Conservation (phyloP, 345 rosid species). For the Lepidium africanum region DNA sequence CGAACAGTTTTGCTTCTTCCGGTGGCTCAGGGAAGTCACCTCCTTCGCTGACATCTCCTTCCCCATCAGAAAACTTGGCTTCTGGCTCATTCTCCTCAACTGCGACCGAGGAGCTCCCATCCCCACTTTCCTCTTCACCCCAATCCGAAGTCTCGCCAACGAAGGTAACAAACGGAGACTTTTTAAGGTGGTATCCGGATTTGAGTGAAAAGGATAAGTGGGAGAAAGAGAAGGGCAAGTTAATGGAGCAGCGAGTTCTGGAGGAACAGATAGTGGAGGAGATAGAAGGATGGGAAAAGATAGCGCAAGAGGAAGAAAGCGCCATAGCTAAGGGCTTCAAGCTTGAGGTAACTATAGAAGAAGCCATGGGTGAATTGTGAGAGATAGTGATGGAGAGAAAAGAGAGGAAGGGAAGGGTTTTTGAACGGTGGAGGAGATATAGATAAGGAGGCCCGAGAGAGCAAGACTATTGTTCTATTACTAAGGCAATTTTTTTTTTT, state of each 20-base stretch:
- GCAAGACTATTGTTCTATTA: background rate
- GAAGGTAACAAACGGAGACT: slow-evolving; percentile 35
- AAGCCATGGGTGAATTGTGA: slow-evolving; percentile 31
- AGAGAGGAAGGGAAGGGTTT: slow-evolving; percentile 22
- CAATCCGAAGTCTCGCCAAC: slow-evolving; percentile 61
- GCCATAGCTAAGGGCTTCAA: slow-evolving; percentile 53
- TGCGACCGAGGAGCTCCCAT: slow-evolving; percentile 28
- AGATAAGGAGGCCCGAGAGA: slow-evolving; percentile 20
- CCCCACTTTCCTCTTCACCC: slow-evolving; percentile 31
- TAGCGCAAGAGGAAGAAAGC: slow-evolving; percentile 42
- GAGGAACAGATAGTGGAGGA: slow-evolving; percentile 27
- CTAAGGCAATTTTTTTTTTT: background rate
- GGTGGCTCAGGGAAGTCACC: slow-evolving; percentile 39
- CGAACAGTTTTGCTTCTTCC: slow-evolving; percentile 82
- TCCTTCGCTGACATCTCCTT: slow-evolving; percentile 11
- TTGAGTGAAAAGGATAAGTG: slow-evolving; percentile 21
- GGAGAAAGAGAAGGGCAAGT: slow-evolving; percentile 37
- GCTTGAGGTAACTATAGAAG: slow-evolving; percentile 30
- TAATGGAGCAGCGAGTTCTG: slow-evolving; percentile 30
- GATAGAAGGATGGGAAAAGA: slow-evolving; percentile 40
- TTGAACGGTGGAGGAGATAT: slow-evolving; percentile 23
- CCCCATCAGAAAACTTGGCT: slow-evolving; percentile 2
- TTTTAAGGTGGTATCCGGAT: slow-evolving; percentile 28
- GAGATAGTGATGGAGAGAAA: slow-evolving; percentile 7
- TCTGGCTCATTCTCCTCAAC: slow-evolving; percentile 34